phyloP scores from a whole-genome alignment of 1,139 yeast genomes.

The Blastobotrys raffinosifermentans region DNA sequence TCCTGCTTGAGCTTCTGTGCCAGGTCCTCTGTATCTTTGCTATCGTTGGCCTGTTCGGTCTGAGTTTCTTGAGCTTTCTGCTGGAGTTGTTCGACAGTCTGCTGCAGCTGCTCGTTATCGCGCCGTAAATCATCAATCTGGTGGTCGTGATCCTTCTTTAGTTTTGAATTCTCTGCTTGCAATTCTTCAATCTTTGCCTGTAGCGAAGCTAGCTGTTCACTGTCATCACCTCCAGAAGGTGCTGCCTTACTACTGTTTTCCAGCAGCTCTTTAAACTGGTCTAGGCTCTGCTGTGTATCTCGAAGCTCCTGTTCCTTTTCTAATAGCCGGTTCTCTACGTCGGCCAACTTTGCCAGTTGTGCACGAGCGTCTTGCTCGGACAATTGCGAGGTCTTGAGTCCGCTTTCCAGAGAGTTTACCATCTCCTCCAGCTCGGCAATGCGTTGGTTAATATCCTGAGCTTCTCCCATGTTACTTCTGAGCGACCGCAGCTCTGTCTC shows the following conservation, averaged over 20 bases:
- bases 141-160: too few species aligned
- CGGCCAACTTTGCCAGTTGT: constrained; percentile 26
- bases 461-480: constrained; percentile 22
- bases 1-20: constrained; percentile 11
- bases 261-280: constrained; percentile 21
- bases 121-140: too few species aligned
- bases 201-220: constrained; percentile 12
- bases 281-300: constrained; percentile 26
- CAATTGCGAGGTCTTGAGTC: constrained; percentile 19
- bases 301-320: constrained; percentile 29
- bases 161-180: too few species aligned
- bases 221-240: constrained; percentile 4
- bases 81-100: not conserved
- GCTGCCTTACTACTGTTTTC: not conserved
- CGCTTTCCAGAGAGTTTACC: constrained; percentile 23
- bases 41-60: too few species aligned
- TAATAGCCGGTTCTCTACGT: constrained; percentile 29
- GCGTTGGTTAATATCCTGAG: constrained; percentile 17
- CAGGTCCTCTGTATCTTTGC: constrained; percentile 1
- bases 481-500: constrained; percentile 24
- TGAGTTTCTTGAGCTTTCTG: constrained; percentile 5
- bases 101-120: too few species aligned
- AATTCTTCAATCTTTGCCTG: constrained; percentile 9
- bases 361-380: constrained; percentile 25
- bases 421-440: constrained; percentile 21